A percentile compares a stretch with the other conserved stretches of the same genome.
These are phyloP conservation scores for Vanderwaltozyma yarrowii DNA, from an alignment of 805 yeast genomes.

Conservation along the genomic window DNA sequence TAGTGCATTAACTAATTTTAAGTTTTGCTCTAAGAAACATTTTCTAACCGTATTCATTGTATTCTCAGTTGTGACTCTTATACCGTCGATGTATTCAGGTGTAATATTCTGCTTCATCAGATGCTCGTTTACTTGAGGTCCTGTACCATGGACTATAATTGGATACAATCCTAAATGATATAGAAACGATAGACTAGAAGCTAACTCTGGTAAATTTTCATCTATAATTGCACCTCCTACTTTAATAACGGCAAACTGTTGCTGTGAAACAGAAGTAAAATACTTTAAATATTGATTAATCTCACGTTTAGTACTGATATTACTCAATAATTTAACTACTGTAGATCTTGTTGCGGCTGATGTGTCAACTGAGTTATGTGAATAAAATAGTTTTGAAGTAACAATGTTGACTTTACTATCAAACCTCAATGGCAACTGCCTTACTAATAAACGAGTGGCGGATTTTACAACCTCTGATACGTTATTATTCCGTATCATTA, in stretches of 20 bases:
- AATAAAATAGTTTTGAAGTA: too few relatives aligned
- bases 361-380: background rate
- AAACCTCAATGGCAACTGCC: too few relatives aligned
- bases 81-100: conserved; percentile 93
- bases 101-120: conserved; percentile 89
- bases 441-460: too few relatives aligned
- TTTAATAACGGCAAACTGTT: conserved; percentile 95
- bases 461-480: too few relatives aligned
- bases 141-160: conserved; percentile 93
- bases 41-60: conserved; percentile 94
- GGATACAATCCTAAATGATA: conserved; percentile 97
- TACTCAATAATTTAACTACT: conserved; percentile 86
- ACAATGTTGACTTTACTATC: too few relatives aligned
- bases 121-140: conserved; percentile 93
- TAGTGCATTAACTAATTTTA: conserved; percentile 87
- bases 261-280: conserved; percentile 91
- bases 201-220: conserved; percentile 83
- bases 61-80: conserved; percentile 84
- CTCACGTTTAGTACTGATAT: conserved; percentile 94
- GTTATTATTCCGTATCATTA: too few relatives aligned
- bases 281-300: conserved; percentile 95
- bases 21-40: conserved; percentile 91
- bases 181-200: conserved; percentile 87
- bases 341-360: conserved; percentile 65
- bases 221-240: conserved; percentile 99